Percentiles rank a stretch among this genome's conserved stretches.
phyloP scores from a whole-genome alignment of 345 rosid species.

The Citrus medica region DNA sequence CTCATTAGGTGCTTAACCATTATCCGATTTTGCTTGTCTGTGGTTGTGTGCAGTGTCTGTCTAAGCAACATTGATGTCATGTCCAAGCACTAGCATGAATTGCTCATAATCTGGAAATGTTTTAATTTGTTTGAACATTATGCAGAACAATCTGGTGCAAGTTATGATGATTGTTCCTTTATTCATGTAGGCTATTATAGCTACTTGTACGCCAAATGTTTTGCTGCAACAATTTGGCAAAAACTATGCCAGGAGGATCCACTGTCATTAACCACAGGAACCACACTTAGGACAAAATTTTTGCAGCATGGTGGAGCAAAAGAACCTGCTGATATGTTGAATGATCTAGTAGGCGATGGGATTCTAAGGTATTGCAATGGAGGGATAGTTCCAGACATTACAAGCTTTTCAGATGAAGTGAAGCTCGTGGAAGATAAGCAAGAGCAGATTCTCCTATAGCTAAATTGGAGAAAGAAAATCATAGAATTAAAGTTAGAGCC shows the following conservation, averaged over 20 bases:
- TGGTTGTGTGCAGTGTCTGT: neutral
- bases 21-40: neutral
- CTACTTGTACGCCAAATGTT: conserved; percentile 83
- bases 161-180: neutral
- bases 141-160: neutral
- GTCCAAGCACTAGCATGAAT: neutral
- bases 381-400: conserved; percentile 65
- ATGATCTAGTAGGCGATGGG: conserved; percentile 64
- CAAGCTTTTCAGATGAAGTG: conserved; percentile 57
- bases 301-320: conserved; percentile 89
- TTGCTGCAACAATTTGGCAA: conserved; percentile 86
- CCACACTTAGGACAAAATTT: conserved; percentile 58
- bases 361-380: conserved; percentile 42
- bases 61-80: conserved; percentile 4
- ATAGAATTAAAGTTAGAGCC: neutral
- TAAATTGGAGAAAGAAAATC: neutral
- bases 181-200: conserved; percentile 66
- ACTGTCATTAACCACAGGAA: conserved; percentile 64
- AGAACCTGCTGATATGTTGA: conserved; percentile 67
- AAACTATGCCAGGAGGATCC: conserved; percentile 85
- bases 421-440: conserved; percentile 9
- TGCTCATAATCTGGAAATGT: neutral
- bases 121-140: neutral
- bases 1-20: neutral
- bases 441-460: neutral